Base-by-base conservation (phyloP, 2,329 filamentous ascomycete species). In the Mollisia scopiformis region DNA sequence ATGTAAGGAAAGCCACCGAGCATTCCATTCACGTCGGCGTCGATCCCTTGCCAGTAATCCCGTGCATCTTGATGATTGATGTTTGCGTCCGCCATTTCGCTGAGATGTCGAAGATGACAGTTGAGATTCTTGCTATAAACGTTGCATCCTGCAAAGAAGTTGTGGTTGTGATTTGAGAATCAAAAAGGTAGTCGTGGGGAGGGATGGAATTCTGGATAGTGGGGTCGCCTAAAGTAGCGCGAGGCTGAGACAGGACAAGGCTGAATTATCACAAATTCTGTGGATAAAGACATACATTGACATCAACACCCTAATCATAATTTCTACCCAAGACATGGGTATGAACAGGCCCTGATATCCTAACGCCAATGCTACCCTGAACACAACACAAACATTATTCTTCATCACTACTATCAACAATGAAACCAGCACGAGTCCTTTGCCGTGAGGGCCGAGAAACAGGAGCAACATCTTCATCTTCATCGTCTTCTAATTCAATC, bases 1-100 rank as follows among this genome's bases (percentile, higher is more conserved):
- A 91, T 83, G 73, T 87, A 82, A 1, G 85, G 85, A 79, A 75
- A 93, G 60, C 83, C 91, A 63, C 92, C 93, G 1, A 96, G 88
- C 88, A 95, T 93, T 71, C 92, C 91, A 68, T 89, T 83, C 64
- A 84, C 81, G 62, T 83, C 81, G 11, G 82, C 77, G 37, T 79
- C 75, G 59, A 83, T 78, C 37, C 71, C 70, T 62, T 78, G 77
- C 83, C 83, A 86, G 75, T 86, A 84, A 13, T 68, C 59, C 21
- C 61, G 62, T 4, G 70, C 66, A 59, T 71, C 59, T 43, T 67
- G 57, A 50, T 73, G 71, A 55, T 73, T 72, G 54, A 74, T 74
- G 8, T 67, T 61, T 5, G 67, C 55, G 46, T 73, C 72, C 11
- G 69, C 67, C 66, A 71, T 69, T 50, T 33, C 41, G 16, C 23